Evolutionary conservation across 768 basidiomycete genomes (phyloP).

Genomic region (Pluteus cervinus): DNA sequence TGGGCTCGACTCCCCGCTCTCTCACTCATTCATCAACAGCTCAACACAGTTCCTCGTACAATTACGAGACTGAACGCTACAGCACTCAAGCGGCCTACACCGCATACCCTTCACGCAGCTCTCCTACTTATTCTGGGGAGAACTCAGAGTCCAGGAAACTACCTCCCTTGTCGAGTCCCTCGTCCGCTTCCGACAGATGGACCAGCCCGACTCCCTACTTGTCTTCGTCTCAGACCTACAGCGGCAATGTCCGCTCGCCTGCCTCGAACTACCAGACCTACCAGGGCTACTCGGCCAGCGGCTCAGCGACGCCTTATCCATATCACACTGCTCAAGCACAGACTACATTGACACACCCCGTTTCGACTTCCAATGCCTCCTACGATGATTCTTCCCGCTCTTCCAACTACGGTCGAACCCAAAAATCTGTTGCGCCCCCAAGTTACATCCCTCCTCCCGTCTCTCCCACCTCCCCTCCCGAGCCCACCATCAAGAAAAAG

Average conservation of each 20-base stretch:
- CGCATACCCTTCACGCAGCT: constrained; percentile 41
- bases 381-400: constrained; percentile 32
- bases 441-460: constrained; percentile 50
- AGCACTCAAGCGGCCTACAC: constrained; percentile 38
- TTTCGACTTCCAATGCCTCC: constrained; percentile 23
- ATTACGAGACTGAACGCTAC: constrained; percentile 59
- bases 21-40: constrained; percentile 34
- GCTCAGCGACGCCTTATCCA: constrained; percentile 52
- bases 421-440: constrained; percentile 35
- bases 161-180: constrained; percentile 45
- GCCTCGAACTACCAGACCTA: constrained; percentile 13
- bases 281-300: constrained; percentile 61
- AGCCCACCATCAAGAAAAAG: constrained; percentile 81
- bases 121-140: constrained; percentile 41
- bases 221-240: constrained; percentile 8
- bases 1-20: constrained; percentile 17
- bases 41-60: constrained; percentile 40
- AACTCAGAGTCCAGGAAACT: constrained; percentile 51
- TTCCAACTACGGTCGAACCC: constrained; percentile 38
- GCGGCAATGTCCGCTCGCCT: too few relatives aligned
- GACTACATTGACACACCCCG: constrained; percentile 21
- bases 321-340: constrained; percentile 34
- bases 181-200: constrained; percentile 42
- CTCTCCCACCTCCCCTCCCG: constrained; percentile 44
- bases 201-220: constrained; percentile 37